These are phyloP conservation scores for Elsinoe batatas DNA, from an alignment of 2,329 filamentous ascomycete genomes.

Conservation along the genomic window DNA sequence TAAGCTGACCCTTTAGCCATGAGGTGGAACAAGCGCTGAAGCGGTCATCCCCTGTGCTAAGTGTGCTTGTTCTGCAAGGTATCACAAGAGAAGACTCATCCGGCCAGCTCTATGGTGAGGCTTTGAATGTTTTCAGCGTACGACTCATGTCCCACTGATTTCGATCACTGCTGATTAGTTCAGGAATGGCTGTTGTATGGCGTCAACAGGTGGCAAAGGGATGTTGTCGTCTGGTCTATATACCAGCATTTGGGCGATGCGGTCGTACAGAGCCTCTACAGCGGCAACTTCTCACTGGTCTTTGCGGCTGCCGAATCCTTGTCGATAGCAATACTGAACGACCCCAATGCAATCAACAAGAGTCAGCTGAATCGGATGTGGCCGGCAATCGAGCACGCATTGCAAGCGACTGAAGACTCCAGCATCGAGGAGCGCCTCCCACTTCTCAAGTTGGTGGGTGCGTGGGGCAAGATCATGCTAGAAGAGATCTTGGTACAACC, in stretches of 20 bases:
- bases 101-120: neutral
- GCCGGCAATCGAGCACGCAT: constrained; percentile 2
- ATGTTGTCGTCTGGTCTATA: neutral
- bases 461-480: constrained; percentile 6
- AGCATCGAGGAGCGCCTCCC: constrained; percentile 4
- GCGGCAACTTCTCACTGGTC: neutral
- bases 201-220: neutral
- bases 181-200: constrained; percentile 6
- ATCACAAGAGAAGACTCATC: neutral
- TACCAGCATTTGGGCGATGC: neutral
- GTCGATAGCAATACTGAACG: neutral
- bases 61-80: neutral
- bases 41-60: neutral
- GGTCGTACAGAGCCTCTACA: constrained; percentile 1
- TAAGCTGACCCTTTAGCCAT: constrained; percentile 21
- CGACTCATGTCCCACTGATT: neutral
- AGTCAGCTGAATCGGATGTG: neutral
- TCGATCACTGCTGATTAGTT: neutral
- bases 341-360: neutral
- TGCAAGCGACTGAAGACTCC: neutral
- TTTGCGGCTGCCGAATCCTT: neutral
- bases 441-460: neutral
- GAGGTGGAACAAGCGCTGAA: constrained; percentile 6
- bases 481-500: neutral
- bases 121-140: constrained; percentile 3